Percentiles rank a stretch among this genome's conserved stretches.
Evolutionary conservation across 257 asterid genomes (phyloP).

Genomic region (Gentiana straminea): DNA sequence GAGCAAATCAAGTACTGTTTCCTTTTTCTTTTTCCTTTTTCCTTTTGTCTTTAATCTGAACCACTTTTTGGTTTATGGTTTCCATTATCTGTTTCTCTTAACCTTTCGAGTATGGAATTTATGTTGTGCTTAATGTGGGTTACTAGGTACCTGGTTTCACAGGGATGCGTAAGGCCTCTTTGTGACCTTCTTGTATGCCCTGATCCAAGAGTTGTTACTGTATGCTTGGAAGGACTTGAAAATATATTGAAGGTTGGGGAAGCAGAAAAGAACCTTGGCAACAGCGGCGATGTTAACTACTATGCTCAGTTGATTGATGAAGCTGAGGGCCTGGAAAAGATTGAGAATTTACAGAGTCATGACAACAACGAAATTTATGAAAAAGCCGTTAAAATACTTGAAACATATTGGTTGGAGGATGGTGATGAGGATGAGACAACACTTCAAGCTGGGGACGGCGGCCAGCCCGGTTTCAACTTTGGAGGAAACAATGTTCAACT

Average conservation of each 20-base stretch:
- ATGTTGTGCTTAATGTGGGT: not conserved
- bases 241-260: slow-evolving; percentile 72
- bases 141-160: slow-evolving; percentile 49
- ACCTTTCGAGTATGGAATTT: not conserved
- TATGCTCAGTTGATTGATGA: slow-evolving; percentile 69
- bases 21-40: not conserved
- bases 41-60: no score
- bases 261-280: slow-evolving; percentile 57
- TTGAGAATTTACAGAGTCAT: slow-evolving; percentile 69
- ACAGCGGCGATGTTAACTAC: slow-evolving; percentile 36
- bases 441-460: slow-evolving; percentile 37
- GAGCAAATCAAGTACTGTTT: slow-evolving; percentile 67
- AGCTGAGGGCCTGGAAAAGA: slow-evolving; percentile 69
- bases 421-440: slow-evolving; percentile 65
- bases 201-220: slow-evolving; percentile 70
- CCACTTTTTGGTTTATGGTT: not conserved
- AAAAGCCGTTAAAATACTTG: slow-evolving; percentile 69
- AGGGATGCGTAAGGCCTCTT: slow-evolving; percentile 53
- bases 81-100: not conserved
- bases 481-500: slow-evolving; percentile 42
- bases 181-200: slow-evolving; percentile 75
- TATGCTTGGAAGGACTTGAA: slow-evolving; percentile 70
- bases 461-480: slow-evolving; percentile 49
- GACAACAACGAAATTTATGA: slow-evolving; percentile 71
- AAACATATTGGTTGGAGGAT: slow-evolving; percentile 59